Percentiles rank a stretch among this genome's conserved stretches.
These are phyloP conservation scores for Talaromyces sp. DNA, from an alignment of 2,329 filamentous ascomycete species.

Conservation along the genomic window DNA sequence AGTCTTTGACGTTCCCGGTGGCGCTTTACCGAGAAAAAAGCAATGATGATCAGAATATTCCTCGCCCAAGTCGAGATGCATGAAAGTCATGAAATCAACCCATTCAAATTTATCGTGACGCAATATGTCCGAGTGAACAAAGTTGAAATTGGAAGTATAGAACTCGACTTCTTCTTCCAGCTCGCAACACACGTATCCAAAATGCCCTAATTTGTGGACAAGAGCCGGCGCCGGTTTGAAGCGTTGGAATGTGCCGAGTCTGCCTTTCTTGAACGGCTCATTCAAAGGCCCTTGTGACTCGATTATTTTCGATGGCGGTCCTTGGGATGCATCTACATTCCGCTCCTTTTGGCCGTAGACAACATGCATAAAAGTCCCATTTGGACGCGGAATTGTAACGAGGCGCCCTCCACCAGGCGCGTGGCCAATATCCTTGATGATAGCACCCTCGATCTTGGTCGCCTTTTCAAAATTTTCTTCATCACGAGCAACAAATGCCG, in stretches of 20 bases:
- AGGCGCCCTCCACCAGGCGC: slow-evolving; percentile 17
- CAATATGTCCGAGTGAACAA: slow-evolving; percentile 32
- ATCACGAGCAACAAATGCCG: slow-evolving; percentile 53
- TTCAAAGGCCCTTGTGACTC: slow-evolving; percentile 14
- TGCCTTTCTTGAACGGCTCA: slow-evolving; percentile 14
- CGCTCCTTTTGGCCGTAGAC: slow-evolving; percentile 48
- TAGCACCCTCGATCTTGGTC: slow-evolving; percentile 44
- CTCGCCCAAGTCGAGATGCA: slow-evolving; percentile 49
- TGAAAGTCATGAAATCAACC: slow-evolving; percentile 43
- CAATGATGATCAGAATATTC: slow-evolving; percentile 50
- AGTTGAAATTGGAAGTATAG: slow-evolving; percentile 39
- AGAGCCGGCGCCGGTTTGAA: slow-evolving; percentile 24
- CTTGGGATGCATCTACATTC: slow-evolving; percentile 26
- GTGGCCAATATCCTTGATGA: slow-evolving; percentile 42
- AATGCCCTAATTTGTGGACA: slow-evolving; percentile 37
- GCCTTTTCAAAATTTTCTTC: slow-evolving; percentile 51
- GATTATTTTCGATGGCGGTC: slow-evolving; percentile 11
- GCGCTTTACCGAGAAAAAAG: slow-evolving; percentile 41
- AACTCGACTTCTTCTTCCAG: slow-evolving; percentile 30
- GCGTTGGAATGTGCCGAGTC: slow-evolving; percentile 26
- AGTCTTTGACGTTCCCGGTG: slow-evolving; percentile 23
- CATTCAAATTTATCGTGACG: slow-evolving; percentile 22
- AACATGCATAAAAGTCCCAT: slow-evolving; percentile 54
- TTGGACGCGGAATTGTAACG: slow-evolving; percentile 35
- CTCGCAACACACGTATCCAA: slow-evolving; percentile 27